phyloP scores from a whole-genome alignment of 768 basidiomycete genomes.

The Brasilioporus rufonigricans region DNA sequence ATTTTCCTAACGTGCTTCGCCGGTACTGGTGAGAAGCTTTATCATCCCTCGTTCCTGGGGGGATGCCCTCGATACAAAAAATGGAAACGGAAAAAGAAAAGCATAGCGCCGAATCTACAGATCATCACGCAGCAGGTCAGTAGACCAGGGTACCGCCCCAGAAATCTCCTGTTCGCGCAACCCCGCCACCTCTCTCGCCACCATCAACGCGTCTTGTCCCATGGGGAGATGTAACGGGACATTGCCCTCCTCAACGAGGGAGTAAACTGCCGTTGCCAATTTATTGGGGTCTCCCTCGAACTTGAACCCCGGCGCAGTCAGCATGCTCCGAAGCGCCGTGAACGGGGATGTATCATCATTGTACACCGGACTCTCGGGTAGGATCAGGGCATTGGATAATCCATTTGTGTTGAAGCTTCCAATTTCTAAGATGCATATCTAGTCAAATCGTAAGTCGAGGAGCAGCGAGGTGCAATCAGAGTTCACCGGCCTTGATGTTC shows the following conservation, averaged over 20 bases:
- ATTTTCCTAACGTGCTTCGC: too few species aligned
- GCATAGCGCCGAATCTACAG: background rate
- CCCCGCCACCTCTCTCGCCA: background rate
- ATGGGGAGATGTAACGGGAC: conserved; percentile 7
- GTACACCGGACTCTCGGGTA: conserved; percentile 12
- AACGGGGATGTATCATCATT: background rate
- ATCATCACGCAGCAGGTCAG: conserved; percentile 6
- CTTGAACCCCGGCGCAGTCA: background rate
- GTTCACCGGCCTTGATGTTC: conserved; percentile 34
- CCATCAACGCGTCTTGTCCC: background rate
- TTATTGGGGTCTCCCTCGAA: conserved; percentile 14
- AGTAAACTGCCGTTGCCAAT: conserved; percentile 5
- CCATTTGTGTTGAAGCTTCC: conserved; percentile 16
- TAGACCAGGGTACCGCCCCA: conserved; percentile 8
- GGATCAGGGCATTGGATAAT: background rate
- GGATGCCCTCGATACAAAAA: too few species aligned
- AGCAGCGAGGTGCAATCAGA: background rate
- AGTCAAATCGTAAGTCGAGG: background rate
- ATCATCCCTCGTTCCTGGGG: too few species aligned
- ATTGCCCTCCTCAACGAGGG: background rate
- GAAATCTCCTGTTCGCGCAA: background rate
- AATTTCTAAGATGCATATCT: conserved; percentile 21
- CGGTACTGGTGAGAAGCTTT: too few species aligned
- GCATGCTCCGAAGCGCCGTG: background rate
- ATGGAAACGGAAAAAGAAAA: background rate